Percentiles rank a stretch among this genome's conserved stretches.
Conservation (phyloP, 768 basidiomycete species). For the Neoboletus brunneissimus region DNA sequence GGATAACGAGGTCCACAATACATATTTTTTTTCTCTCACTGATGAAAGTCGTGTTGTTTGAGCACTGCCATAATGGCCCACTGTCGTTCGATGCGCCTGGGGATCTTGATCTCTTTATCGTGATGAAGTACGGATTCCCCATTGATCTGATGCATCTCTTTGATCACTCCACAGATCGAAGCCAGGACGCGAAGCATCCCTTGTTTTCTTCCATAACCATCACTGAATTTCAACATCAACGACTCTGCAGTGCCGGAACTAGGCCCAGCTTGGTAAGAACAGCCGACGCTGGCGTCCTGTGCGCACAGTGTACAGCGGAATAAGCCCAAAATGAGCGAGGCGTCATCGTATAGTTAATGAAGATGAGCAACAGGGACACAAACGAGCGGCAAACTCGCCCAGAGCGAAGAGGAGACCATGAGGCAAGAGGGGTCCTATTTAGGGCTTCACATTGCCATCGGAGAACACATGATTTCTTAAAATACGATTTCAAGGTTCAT, state of each 20-base stretch:
- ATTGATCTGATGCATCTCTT: slow-evolving; percentile 17
- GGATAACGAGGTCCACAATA: slow-evolving; percentile 10
- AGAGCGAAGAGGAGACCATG: slow-evolving; percentile 10
- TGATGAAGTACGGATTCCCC: slow-evolving; percentile 3
- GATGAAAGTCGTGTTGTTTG: slow-evolving; percentile 1
- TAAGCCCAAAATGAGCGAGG: background rate
- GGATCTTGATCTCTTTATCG: slow-evolving; percentile 7
- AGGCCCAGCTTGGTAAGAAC: background rate
- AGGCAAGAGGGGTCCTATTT: slow-evolving; percentile 6
- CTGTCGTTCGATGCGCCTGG: background rate
- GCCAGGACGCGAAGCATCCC: slow-evolving; percentile 9
- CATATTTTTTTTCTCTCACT: background rate
- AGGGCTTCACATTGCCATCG: slow-evolving; percentile 2
- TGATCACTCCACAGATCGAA: slow-evolving; percentile 30
- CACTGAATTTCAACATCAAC: slow-evolving; percentile 23
- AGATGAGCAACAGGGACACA: background rate
- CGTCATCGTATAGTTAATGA: background rate
- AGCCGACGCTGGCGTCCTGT: background rate
- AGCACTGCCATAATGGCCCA: slow-evolving; percentile 1
- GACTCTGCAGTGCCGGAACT: slow-evolving; percentile 3
- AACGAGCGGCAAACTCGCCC: background rate
- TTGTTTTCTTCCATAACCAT: slow-evolving; percentile 24
- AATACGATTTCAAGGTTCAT: slow-evolving; percentile 15
- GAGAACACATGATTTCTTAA: slow-evolving; percentile 5
- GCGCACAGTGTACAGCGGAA: background rate